Evolutionary conservation across 1,284 basidiomycete species (phyloP), one percentile per base, ranked within the genome.

Genomic region (Leccinum idahoense): DNA sequence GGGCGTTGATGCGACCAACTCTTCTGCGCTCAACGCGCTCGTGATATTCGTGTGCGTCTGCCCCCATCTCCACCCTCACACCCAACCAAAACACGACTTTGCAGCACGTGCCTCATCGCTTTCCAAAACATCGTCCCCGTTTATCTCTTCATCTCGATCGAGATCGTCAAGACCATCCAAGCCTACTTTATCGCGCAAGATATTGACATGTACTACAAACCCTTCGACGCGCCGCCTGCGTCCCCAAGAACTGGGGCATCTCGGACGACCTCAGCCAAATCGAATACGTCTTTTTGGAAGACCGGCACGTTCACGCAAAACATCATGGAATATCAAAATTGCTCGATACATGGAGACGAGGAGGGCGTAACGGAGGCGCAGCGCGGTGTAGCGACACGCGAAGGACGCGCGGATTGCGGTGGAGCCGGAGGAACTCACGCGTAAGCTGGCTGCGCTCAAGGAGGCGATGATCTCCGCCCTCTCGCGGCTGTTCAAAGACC

Each of bases 81-180:
- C 51, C 20, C 51, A 53, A 53, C 51, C 14, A 7, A 53, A 23
- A 53, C 12, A 23, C 20, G 20, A 29, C 56, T 11, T 44, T 63
- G 11, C 67, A 92, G 89, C 10, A 90, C 91, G 3, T 92, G 88
- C 72, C 83, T 99, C 58, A 93, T 99, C 73, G 90, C 93, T 2
- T 98, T 98, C 82, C 95, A 98, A 78, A 98, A 98, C 76, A 97
- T 98, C 73, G 92, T 99, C 7, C 96, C 96, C 15, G 93, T 98
- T 67, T 97, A 94, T 20, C 85, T 99, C 37, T 97, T 97, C 81
- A 98, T 98, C 74, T 96, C 94, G 57, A 95, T 98, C 74, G 96
- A 98, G 79, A 92, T 98, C 66, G 95, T 98, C 82, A 98, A 97
- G 81, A 97, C 92, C 8, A 93, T 97, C 64, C 95, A 98, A 76